Base-by-base conservation (phyloP, 2,329 filamentous ascomycete species). In the Didymella lethalis region DNA sequence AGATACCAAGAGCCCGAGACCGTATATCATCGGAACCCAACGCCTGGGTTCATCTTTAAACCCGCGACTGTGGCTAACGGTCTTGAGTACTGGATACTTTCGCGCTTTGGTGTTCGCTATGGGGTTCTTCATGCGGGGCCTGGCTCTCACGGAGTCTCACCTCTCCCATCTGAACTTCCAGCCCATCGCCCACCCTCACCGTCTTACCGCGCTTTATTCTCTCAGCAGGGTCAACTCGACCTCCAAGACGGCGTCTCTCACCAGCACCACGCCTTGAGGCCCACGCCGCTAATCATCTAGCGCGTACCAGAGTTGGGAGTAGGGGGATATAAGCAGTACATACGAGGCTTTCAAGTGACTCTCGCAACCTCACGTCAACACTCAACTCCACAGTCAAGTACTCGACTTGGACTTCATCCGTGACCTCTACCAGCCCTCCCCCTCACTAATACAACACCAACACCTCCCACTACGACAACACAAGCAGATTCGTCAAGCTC, bases 251-350 rank as follows among this genome's bases (percentile, higher is more conserved):
- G 43, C 59, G 2, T 59, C 54, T 63, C 48, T 64, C 31, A 65
- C 61, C 54, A 31, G 43, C 31, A 54, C 26, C 26, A 51, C 31
- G 32, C 10, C 32, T 43, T 28, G 4, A 46, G 3, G 16, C 11
- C 4, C 11, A 18, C 25, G 10, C 41, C 40, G 10, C n/a, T 40
- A 48, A 12, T 7, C 38, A 25, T 12, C 32, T 61, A 54, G 59
- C 54, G 49, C 31, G 25, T 11, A 7, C 10, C 40, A 48, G 36
- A n/a, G 48, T 26, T 54, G 25, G 12, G 5, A 31, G 3, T 2
- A 34, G 11, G 2, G n/a, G 43, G 51, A 65, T 68, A 71, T 69
- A 71, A 66, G 31, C 49, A 40, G 47, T 29, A 26, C 38, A 48
- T 40, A 46, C 41, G 29, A 53, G 59, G 38, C 25, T 51, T 61